Evolutionary conservation across 2,329 filamentous ascomycete species (phyloP), one percentile per base, ranked within the genome.

Genomic region (Stagonosporopsis cucurbitacearum): DNA sequence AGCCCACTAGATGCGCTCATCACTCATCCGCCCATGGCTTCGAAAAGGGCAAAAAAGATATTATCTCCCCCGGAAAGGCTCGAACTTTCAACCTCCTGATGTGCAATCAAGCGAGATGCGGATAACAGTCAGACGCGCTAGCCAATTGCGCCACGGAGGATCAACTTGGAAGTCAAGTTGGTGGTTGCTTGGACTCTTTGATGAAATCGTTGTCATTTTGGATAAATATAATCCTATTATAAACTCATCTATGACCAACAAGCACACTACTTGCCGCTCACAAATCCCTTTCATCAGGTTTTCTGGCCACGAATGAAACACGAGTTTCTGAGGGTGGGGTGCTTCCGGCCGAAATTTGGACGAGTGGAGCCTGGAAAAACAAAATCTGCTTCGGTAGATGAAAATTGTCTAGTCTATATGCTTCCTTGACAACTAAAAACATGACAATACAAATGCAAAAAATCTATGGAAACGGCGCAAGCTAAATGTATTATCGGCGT

Each of bases 51-150:
- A 53, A 56, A 56, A 54, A n/a, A 12, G 5, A 42, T 45, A 30
- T 54, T 43, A 58, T 53, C 55, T 58, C 55, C 55, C 55, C 55
- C 55, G 55, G 55, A 54, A 54, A 54, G 55, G 55, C 55, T 58
- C 55, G 55, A 58, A 58, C 55, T 54, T 54, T 54, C 55, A 58
- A 54, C 55, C 55, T 58, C 55, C 55, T 54, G 55, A 58, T 58
- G 40, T 57, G 54, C 54, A n/a, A 50, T 49, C 50, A 57, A 49
- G 45, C 54, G 54, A 57, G 49, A 45, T 51, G 45, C 44, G 43
- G 49, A 50, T 82, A 83, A 83, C 81, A 83, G 81, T 83, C 81
- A 80, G 78, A 83, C 81, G 81, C 81, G 81, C 81, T 83, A 83
- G 79, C 81, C 81, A 82, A 74, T 74, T 74, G 72, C 72, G 71